These are phyloP conservation scores for Fusarium sp. DNA, from an alignment of 2,329 filamentous ascomycete genomes.

Conservation along the genomic window DNA sequence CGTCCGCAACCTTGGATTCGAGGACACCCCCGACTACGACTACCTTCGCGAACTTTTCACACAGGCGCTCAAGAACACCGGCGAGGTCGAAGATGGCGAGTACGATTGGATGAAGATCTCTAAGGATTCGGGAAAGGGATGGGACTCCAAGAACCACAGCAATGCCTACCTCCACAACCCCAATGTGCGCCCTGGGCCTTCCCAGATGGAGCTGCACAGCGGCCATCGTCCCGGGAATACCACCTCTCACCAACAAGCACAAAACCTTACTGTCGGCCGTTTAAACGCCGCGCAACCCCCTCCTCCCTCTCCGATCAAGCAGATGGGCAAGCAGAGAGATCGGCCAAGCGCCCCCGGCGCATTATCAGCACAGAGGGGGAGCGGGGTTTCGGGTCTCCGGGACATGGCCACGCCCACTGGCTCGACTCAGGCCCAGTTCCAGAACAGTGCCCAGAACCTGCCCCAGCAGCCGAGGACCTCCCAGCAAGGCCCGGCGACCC, in stretches of 20 bases:
- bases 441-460: conserved; percentile 92
- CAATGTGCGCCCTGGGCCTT: conserved; percentile 81
- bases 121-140: conserved; percentile 83
- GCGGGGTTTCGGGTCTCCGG: conserved; percentile 76
- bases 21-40: conserved; percentile 98
- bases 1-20: conserved; percentile 96
- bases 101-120: conserved; percentile 99
- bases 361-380: conserved; percentile 79
- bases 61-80: conserved; percentile 91
- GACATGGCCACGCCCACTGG: conserved; percentile 87
- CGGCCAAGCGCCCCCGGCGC: conserved; percentile 83
- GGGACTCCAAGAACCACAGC: conserved; percentile 80
- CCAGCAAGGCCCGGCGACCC: conserved; percentile 68
- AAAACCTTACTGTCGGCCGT: conserved; percentile 81
- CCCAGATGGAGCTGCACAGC: conserved; percentile 85
- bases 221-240: conserved; percentile 74
- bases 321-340: conserved; percentile 78
- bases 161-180: conserved; percentile 75
- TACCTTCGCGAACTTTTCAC: conserved; percentile 97
- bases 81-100: conserved; percentile 95
- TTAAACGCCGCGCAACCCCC: conserved; percentile 95
- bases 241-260: conserved; percentile 71
- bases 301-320: conserved; percentile 85
- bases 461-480: conserved; percentile 73
- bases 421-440: conserved; percentile 95